A percentile compares a stretch with the other conserved stretches of the same genome.
These are phyloP conservation scores for Annulohypoxylon stygium DNA, from an alignment of 495 filamentous ascomycete species.

Conservation along the genomic window DNA sequence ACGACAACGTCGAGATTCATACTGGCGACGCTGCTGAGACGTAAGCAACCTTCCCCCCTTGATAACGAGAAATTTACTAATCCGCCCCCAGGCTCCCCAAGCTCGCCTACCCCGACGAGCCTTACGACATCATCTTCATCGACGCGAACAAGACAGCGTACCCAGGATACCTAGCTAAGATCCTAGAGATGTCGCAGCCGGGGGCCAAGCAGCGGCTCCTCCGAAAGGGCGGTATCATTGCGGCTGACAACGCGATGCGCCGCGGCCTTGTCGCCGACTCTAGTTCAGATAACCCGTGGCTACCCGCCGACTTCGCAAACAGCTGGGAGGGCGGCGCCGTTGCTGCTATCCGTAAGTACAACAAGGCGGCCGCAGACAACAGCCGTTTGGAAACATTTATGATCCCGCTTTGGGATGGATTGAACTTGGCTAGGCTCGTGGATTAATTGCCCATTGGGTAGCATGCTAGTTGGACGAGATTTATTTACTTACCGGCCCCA, in stretches of 20 bases:
- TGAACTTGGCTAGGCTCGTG: constrained; percentile 49
- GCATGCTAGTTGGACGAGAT: not conserved
- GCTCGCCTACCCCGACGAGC: constrained; percentile 47
- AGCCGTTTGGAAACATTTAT: constrained; percentile 51
- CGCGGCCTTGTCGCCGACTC: constrained; percentile 52
- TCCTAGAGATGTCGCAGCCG: constrained; percentile 47
- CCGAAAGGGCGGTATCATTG: constrained; percentile 52
- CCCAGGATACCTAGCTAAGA: constrained; percentile 49
- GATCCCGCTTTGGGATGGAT: constrained; percentile 54
- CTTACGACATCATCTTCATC: constrained; percentile 58
- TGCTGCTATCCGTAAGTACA: constrained; percentile 48
- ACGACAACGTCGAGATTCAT: constrained; percentile 51
- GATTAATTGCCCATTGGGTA: constrained; percentile 39
- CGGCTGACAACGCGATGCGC: constrained; percentile 56
- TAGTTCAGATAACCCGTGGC: constrained; percentile 49
- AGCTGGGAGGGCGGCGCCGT: constrained; percentile 18
- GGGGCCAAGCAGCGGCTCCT: constrained; percentile 48
- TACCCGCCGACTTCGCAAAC: constrained; percentile 19
- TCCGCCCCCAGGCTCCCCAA: constrained; percentile 38
- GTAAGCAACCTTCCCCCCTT: constrained; percentile 36
- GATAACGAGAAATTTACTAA: not conserved
- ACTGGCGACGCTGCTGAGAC: constrained; percentile 54
- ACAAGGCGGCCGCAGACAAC: constrained; percentile 41
- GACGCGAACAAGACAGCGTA: constrained; percentile 57
- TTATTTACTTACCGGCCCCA: not conserved